Evolutionary conservation across 257 asterid genomes (phyloP), one percentile per base, ranked within the genome.

Genomic region (Lavandula angustifolia): DNA sequence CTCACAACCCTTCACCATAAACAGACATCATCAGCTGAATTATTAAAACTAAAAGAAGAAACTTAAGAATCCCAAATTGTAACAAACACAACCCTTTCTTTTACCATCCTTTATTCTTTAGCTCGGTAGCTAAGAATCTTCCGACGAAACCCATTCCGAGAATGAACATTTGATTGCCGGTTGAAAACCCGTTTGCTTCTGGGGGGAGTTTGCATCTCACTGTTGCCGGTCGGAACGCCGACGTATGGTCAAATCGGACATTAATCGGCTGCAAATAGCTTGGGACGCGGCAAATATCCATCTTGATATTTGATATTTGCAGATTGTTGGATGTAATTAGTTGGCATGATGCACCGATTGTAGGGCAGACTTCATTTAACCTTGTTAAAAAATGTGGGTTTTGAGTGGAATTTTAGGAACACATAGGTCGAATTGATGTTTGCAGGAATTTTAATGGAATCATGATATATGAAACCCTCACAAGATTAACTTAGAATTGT

Each of bases 141-240:
- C 94, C 98, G 0, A 89, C 91, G 60, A 80, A 92, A 60, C 98
- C 98, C 89, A 84, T 84, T 13, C 98, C 98, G 29, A 92, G 81
- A 66, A 87, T 75, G 84, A 92, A 84, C 96, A 92, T 85, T 35
- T 75, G 79, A 41, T 66, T 63, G 44, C 68, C 64, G 13, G 16
- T 47, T 33, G 76, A 69, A 67, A 69, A 63, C 50, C 60, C 74
- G 10, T 54, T 69, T 16, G 57, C 59, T 64, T 40, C 60, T 8
- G 64, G 67, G 27, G 6, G 18, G 48, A 73, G 63, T 74, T 69
- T 70, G 82, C 84, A 79, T 62, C 82, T 64, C 62, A 56, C 66
- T 5, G 49, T 43, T 6, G 38, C 11, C 14, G 66, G 60, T 1
- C 44, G 77, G 56, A 62, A 69, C 56, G 72, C 9, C 10, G 66